Base-by-base conservation (phyloP, 2,329 filamentous ascomycete species). In the Talaromyces sp. region DNA sequence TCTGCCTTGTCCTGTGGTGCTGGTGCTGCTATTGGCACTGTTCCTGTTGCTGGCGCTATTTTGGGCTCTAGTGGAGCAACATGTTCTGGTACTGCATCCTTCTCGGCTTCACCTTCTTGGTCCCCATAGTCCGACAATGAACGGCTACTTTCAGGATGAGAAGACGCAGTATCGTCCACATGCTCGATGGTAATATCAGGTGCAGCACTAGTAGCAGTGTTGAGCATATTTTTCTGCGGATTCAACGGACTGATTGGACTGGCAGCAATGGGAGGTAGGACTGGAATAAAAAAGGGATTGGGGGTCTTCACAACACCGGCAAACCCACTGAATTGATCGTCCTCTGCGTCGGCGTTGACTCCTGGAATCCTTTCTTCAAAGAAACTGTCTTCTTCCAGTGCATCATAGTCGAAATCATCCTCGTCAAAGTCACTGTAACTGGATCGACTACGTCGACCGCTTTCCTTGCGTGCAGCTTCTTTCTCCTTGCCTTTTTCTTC, bases 401-500 rank as follows among this genome's bases (percentile, higher is more conserved):
- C 72, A 62, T 81, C 77, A 62, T 80, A 77, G 60, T 78, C 76
- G 32, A 72, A 77, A 59, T 78, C 75, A n/a, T 77, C 76, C 36
- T 77, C 78, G 62, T 74, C 62, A 55, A 57, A 78, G 62, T 78
- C 75, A 63, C 76, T 72, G 47, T 71, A 74, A 28, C 70, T 72
- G 2, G 65, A 68, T 52, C 71, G 70, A 52, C 72, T 71, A 49
- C 70, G 55, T 22, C 61, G 67, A 13, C 69, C 68, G 33, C 73
- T 67, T 13, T 70, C 70, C 60, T 70, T 76, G 57, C 74, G 72
- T 32, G 73, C 75, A 63, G 81, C 75, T 70, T 82, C 76, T 74
- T 84, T 75, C 70, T 80, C 74, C 74, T 84, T 80, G 66, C 87
- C 84, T 57, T 84, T 85, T 63, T 88, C 86, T 72, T 88, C 86